phyloP scores from a whole-genome alignment of 805 yeast genomes.

The Candida verbasci region DNA sequence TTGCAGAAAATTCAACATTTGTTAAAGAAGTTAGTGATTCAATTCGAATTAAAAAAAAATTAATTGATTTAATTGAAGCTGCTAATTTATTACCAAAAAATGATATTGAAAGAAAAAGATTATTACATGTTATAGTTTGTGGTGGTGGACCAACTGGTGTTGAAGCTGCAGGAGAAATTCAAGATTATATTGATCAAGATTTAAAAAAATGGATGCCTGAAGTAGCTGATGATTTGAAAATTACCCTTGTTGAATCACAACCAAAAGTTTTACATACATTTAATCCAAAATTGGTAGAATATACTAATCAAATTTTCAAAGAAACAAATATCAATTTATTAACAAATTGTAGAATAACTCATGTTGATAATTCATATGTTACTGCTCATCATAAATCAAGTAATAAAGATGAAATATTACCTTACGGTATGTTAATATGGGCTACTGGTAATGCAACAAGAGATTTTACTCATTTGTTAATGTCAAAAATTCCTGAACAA shows the following conservation, averaged over 20 bases:
- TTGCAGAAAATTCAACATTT: slow-evolving; percentile 80
- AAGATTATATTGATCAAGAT: slow-evolving; percentile 91
- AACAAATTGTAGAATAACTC: slow-evolving; percentile 84
- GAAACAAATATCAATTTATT: slow-evolving; percentile 64
- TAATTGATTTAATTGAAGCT: slow-evolving; percentile 85
- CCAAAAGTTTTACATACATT: slow-evolving; percentile 82
- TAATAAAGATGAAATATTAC: slow-evolving; percentile 64
- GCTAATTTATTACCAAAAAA: slow-evolving; percentile 74
- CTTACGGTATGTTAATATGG: slow-evolving; percentile 94
- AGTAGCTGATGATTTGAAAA: slow-evolving; percentile 74
- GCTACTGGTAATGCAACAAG: slow-evolving; percentile 96
- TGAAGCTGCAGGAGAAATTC: slow-evolving; percentile 94
- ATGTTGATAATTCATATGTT: slow-evolving; percentile 68
- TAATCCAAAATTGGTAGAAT: slow-evolving; percentile 63
- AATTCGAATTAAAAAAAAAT: slow-evolving; percentile 70
- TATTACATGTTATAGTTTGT: slow-evolving; percentile 84
- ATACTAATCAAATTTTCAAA: slow-evolving; percentile 75
- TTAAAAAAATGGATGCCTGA: slow-evolving; percentile 85
- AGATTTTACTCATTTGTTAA: slow-evolving; percentile 61
- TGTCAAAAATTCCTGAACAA: slow-evolving; percentile 67
- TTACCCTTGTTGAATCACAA: slow-evolving; percentile 82
- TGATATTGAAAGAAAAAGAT: slow-evolving; percentile 76
- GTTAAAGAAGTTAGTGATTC: slow-evolving; percentile 90
- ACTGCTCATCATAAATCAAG: slow-evolving; percentile 63
- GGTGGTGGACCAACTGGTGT: slow-evolving; percentile 99